Conservation (phyloP, 2,329 filamentous ascomycete genomes). For the Colletotrichum salicis region DNA sequence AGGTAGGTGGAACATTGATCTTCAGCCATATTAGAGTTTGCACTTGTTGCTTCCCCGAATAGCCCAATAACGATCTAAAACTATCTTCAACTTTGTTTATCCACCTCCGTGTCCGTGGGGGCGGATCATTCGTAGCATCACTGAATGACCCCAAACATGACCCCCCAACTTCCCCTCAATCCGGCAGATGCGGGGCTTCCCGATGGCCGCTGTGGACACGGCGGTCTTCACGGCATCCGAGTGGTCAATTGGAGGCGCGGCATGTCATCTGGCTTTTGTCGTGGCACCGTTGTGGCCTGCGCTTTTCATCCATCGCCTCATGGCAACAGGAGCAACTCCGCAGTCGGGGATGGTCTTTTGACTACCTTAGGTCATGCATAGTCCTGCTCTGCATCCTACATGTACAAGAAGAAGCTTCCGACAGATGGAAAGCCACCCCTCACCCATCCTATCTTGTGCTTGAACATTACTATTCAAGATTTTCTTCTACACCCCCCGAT, state of each 20-base stretch:
- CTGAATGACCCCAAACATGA: neutral
- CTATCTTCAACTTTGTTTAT: neutral
- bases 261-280: slow-evolving; percentile 14
- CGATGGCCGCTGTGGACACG: slow-evolving; percentile 7
- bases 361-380: neutral
- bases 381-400: neutral
- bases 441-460: neutral
- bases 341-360: neutral
- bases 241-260: slow-evolving; percentile 14
- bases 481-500: neutral
- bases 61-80: neutral
- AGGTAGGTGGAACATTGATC: neutral
- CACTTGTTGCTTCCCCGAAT: too few relatives aligned
- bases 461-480: neutral
- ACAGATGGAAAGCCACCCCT: neutral
- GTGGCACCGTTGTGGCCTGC: slow-evolving; percentile 21
- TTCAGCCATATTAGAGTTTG: neutral
- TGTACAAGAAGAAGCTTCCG: neutral
- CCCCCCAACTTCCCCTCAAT: neutral
- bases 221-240: slow-evolving; percentile 28
- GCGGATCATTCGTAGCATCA: neutral
- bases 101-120: neutral
- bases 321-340: slow-evolving; percentile 31
- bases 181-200: slow-evolving; percentile 21
- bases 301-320: slow-evolving; percentile 9